Evolutionary conservation across 2,329 filamentous ascomycete genomes (phyloP).

Genomic region (Hirsutella thompsonii): DNA sequence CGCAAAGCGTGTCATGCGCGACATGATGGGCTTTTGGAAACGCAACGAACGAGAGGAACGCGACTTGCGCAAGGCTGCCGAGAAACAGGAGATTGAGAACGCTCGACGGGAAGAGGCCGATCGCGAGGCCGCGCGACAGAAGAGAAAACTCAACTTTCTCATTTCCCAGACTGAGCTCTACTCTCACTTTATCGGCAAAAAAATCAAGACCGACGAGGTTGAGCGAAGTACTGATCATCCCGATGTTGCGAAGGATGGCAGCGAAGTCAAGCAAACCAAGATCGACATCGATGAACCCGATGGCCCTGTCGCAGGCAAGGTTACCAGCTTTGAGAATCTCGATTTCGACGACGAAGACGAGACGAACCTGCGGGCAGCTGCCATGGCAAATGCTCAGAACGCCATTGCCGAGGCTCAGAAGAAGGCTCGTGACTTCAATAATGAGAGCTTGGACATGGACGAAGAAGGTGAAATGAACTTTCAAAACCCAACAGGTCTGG

Average conservation of each 20-base stretch:
- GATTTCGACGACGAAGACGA: conserved; percentile 96
- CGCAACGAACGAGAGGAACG: conserved; percentile 95
- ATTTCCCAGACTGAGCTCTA: conserved; percentile 98
- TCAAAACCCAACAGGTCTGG: conserved; percentile 92
- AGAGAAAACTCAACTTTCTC: conserved; percentile 97
- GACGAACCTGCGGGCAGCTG: conserved; percentile 63
- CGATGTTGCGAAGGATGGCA: conserved; percentile 45
- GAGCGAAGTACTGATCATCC: conserved; percentile 80
- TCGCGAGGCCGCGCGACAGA: conserved; percentile 91
- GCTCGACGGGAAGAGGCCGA: conserved; percentile 95
- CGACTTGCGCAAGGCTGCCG: conserved; percentile 83
- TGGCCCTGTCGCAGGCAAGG: conserved; percentile 49
- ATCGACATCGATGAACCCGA: conserved; percentile 39
- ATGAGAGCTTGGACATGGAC: conserved; percentile 55
- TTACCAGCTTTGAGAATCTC: conserved; percentile 87
- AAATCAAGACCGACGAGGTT: conserved; percentile 95
- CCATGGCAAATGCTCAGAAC: conserved; percentile 90
- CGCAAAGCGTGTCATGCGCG: conserved; percentile 95
- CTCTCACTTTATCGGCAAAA: conserved; percentile 98
- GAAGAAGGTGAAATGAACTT: conserved; percentile 99
- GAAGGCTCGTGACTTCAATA: conserved; percentile 87
- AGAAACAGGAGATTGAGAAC: conserved; percentile 91
- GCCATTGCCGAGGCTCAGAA: conserved; percentile 90
- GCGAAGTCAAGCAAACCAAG: conserved; percentile 25
- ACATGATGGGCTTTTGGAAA: conserved; percentile 99